Percentiles rank a stretch among this genome's conserved stretches.
Evolutionary conservation across 306 rosid genomes (phyloP).

Genomic region (Oemleria cerasiformis): DNA sequence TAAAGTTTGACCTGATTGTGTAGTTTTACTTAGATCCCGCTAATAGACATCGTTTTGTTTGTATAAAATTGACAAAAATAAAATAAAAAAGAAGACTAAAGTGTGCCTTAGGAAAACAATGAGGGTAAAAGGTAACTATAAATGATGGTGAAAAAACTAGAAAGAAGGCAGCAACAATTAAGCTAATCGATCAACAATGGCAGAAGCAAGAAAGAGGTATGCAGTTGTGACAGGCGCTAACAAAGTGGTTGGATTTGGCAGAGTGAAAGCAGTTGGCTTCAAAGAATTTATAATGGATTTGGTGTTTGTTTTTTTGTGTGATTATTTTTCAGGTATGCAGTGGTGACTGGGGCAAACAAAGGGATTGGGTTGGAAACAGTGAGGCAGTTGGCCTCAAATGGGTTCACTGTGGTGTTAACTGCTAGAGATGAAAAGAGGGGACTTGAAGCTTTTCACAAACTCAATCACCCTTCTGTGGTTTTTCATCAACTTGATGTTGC

Average conservation of each 20-base stretch:
- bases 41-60: too few species aligned
- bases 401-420: background rate
- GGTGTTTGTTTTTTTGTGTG: too few species aligned
- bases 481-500: slow-evolving; percentile 40
- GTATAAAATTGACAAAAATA: too few species aligned
- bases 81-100: too few species aligned
- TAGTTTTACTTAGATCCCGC: too few species aligned
- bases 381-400: background rate
- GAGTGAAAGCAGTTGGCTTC: slow-evolving; percentile 28
- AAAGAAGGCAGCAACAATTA: background rate
- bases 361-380: background rate
- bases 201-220: background rate
- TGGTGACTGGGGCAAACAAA: background rate
- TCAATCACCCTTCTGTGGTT: slow-evolving; percentile 16
- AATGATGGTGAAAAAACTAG: background rate
- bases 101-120: too few species aligned
- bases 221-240: slow-evolving; percentile 40
- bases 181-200: too few species aligned
- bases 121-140: background rate
- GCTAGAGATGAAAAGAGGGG: slow-evolving; percentile 14
- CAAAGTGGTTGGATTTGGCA: slow-evolving; percentile 27
- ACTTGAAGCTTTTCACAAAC: slow-evolving; percentile 25
- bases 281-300: too few species aligned
- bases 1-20: too few species aligned
- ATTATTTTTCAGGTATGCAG: too few species aligned